A percentile compares a stretch with the other conserved stretches of the same genome.
These are phyloP conservation scores for Plasmodium gaboni DNA, from an alignment of 169 alveolate species.

Conservation along the genomic window DNA sequence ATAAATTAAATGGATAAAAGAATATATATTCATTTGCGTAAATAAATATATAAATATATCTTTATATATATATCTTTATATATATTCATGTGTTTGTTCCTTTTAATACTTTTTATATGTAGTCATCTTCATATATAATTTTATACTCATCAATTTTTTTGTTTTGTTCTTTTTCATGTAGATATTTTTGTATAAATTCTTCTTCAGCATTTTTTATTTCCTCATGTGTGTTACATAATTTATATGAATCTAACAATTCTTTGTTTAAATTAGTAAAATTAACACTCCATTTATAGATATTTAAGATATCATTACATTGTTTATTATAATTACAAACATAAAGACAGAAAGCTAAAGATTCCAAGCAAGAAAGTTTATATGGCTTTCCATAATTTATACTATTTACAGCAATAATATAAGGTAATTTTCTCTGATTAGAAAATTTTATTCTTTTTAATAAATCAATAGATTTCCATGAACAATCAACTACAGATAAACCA, in stretches of 20 bases:
- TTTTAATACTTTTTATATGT: constrained; percentile 9
- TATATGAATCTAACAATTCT: constrained; percentile 60
- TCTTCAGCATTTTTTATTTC: constrained; percentile 60
- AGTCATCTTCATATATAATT: constrained; percentile 74
- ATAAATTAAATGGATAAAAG: neutral
- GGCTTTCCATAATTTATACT: constrained; percentile 78
- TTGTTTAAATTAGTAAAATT: constrained; percentile 57
- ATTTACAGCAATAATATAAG: constrained; percentile 74
- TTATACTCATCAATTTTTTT: constrained; percentile 65
- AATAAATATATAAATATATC: no score
- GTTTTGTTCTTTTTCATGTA: constrained; percentile 47
- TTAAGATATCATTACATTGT: constrained; percentile 65
- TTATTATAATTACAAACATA: constrained; percentile 71
- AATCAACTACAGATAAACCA: constrained; percentile 75
- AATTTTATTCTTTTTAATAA: constrained; percentile 60
- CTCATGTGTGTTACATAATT: constrained; percentile 71
- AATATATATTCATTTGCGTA: neutral
- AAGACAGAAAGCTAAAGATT: constrained; percentile 74
- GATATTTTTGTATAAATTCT: constrained; percentile 47
- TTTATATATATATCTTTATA: no score
- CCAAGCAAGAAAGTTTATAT: constrained; percentile 73
- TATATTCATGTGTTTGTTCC: no score
- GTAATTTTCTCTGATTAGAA: constrained; percentile 74
- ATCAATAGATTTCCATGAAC: constrained; percentile 77
- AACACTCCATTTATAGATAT: constrained; percentile 70